Evolutionary conservation across 768 basidiomycete species (phyloP), one percentile per base, ranked within the genome.

Genomic region (Coprinopsis sp.): DNA sequence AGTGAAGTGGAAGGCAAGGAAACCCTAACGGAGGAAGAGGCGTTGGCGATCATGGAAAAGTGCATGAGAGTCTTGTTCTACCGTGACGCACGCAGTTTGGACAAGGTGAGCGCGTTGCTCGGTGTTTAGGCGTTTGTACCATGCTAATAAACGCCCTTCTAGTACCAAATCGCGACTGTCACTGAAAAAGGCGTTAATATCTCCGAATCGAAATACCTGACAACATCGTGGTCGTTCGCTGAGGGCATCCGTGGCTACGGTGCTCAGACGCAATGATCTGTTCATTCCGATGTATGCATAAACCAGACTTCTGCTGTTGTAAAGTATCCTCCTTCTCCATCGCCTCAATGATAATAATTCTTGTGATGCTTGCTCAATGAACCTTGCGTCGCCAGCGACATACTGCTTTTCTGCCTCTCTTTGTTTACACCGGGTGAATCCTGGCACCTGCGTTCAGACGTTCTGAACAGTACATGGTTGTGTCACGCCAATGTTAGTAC

Each of bases 121-220:
- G 7, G 31, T 42, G 21, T 21, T 30, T 45, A 29, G 34, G 11
- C 37, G 25, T 23, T 51, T 14, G 16, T 30, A 28, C 22, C 31
- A 30, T 19, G 14, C 19, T 44, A 29, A 27, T 28, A n/a, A 29
- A 3, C 28, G 4, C 39, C 6, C n/a, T 23, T 47, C 1, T 62
- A 97, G 95, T 98, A 84, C 69, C 95, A 98, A 93, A 78, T 98
- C 47, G 94, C 92, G 4, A 91, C 78, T 1, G 79, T 98, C 57
- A 92, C 87, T 0, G 80, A 70, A 14, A 69, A 77, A 3, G 94
- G 95, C 1, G 77, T 85, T 24, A 66, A 64, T 7, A 89, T 99
- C 49, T 87, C 89, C 1, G 91, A 91, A 51, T 81, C 91, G 23
- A 74, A 80, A 51, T 70, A 74, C 33, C 66, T 90, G 4, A 77